Percentiles rank a stretch among this genome's conserved stretches.
phyloP scores from a whole-genome alignment of 1,284 basidiomycete species.

The Stygiomarasmius scandens region DNA sequence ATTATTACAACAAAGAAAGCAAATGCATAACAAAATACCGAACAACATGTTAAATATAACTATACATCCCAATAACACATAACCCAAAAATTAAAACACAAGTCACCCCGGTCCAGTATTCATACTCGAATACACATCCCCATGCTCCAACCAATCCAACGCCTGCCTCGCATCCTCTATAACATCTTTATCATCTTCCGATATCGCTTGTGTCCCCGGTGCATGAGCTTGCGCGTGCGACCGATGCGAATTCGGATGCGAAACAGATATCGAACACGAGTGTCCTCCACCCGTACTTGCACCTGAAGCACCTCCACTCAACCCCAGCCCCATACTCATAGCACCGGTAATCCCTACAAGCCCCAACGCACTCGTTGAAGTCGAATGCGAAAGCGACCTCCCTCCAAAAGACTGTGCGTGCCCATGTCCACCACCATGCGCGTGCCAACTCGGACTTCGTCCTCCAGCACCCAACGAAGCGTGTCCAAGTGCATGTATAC shows the following conservation, averaged over 20 bases:
- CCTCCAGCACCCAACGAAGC: not conserved
- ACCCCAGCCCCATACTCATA: no score
- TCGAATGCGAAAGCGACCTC: not conserved
- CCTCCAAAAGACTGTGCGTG: not conserved
- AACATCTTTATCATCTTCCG: conserved; percentile 57
- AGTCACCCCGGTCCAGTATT: no score
- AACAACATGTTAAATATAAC: no score
- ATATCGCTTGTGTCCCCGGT: conserved; percentile 1
- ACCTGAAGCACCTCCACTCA: not conserved
- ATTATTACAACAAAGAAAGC: no score
- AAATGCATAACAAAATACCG: no score
- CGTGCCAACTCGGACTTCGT: not conserved
- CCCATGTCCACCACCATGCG: not conserved
- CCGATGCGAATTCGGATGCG: no score
- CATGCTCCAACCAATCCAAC: conserved; percentile 50
- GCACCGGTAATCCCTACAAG: no score
- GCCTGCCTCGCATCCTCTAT: conserved; percentile 55
- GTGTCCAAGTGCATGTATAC: not conserved
- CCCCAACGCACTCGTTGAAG: not conserved
- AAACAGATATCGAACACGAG: not conserved
- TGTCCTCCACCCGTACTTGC: not conserved
- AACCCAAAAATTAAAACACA: no score
- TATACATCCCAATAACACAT: no score
- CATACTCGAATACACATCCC: conserved; percentile 38
- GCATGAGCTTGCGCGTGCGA: not conserved